Evolutionary conservation across 768 basidiomycete genomes (phyloP).

Genomic region (Podaxis pistillaris): DNA sequence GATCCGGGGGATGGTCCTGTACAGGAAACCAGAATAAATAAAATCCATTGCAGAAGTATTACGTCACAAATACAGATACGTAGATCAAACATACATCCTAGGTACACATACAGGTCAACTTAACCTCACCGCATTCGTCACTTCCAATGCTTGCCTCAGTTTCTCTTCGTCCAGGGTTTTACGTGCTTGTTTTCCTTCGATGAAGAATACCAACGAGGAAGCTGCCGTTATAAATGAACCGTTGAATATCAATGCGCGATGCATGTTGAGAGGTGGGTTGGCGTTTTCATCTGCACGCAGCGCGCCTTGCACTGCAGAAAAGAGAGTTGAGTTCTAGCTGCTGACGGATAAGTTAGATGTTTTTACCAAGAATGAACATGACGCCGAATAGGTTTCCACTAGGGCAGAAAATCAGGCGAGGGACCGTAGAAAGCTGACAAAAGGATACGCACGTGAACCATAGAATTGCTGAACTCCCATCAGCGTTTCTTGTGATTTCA

Average conservation of each 20-base stretch:
- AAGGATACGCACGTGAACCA: conserved; percentile 63
- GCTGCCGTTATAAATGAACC: conserved; percentile 46
- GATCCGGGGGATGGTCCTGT: no score
- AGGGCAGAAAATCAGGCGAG: background rate
- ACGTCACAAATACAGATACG: no score
- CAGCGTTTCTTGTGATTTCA: conserved; percentile 78
- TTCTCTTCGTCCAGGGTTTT: conserved; percentile 62
- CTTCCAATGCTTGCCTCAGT: conserved; percentile 16
- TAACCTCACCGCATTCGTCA: background rate
- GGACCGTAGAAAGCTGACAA: conserved; percentile 1
- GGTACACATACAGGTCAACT: background rate
- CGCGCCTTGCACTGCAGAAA: conserved; percentile 55
- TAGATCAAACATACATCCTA: background rate
- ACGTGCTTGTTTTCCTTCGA: conserved; percentile 62
- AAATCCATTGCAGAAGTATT: no score
- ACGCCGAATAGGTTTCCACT: conserved; percentile 70
- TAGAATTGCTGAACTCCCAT: conserved; percentile 70
- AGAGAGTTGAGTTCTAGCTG: background rate
- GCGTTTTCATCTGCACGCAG: conserved; percentile 61
- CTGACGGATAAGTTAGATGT: no score
- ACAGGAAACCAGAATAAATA: no score
- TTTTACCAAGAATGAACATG: conserved; percentile 56
- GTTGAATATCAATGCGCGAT: conserved; percentile 62
- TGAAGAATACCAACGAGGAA: conserved; percentile 42
- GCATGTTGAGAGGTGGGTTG: conserved; percentile 75